A percentile compares a stretch with the other conserved stretches of the same genome.
Evolutionary conservation across 371 early-diverging fungal genomes (phyloP).

Genomic region (Saksenaea vasiformis): DNA sequence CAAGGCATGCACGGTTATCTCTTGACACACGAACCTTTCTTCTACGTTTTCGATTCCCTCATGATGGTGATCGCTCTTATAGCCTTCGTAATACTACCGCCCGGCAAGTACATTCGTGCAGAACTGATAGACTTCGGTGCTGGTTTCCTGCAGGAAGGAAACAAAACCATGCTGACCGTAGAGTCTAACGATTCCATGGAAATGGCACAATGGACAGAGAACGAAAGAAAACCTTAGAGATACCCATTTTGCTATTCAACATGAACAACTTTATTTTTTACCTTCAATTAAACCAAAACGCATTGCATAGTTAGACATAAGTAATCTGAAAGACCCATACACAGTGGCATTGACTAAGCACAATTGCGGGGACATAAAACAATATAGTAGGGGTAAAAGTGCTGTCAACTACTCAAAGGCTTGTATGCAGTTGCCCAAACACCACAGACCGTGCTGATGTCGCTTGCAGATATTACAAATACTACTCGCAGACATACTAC

Average conservation of each 20-base stretch:
- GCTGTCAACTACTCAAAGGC: too few relatives aligned
- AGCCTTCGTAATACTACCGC: background rate
- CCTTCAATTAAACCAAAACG: too few relatives aligned
- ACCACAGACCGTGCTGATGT: too few relatives aligned
- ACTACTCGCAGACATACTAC: too few relatives aligned
- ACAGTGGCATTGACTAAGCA: slow-evolving; percentile 3
- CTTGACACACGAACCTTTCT: slow-evolving; percentile 1
- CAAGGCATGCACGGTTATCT: slow-evolving; percentile 1
- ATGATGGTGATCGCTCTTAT: slow-evolving; percentile 7
- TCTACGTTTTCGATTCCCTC: slow-evolving; percentile 7
- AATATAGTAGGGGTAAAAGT: too few relatives aligned
- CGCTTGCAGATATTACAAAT: too few relatives aligned
- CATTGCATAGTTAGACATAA: background rate
- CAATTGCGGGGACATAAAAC: slow-evolving; percentile 8
- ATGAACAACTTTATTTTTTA: too few relatives aligned
- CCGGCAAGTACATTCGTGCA: slow-evolving; percentile 5
- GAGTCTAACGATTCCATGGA: background rate
- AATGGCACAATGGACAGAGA: background rate
- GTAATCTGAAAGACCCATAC: slow-evolving; percentile 20
- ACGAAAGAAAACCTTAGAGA: background rate
- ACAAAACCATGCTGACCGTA: background rate
- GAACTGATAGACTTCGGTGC: background rate
- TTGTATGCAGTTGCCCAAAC: too few relatives aligned
- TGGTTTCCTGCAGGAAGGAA: too few relatives aligned
- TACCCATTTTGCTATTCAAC: too few relatives aligned